Base-by-base conservation (phyloP, 176 grass and related monocot genomes). In the Bothriochloa decipiens region DNA sequence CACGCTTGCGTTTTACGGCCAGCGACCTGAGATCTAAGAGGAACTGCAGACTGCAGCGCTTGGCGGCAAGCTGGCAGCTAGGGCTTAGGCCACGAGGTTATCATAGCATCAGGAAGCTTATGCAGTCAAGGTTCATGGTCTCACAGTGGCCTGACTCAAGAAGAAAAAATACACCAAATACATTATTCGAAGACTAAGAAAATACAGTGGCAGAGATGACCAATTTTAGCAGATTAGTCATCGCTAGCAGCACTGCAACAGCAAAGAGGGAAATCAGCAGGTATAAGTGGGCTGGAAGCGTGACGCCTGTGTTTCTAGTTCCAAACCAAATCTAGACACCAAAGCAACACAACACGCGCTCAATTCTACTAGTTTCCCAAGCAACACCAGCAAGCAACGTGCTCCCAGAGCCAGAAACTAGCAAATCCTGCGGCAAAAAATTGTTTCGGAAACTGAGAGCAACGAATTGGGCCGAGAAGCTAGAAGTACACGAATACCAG, bases 381-480 rank as follows among this genome's bases (percentile, higher is more conserved):
- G 35, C 18, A 83, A 32, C 32, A 72, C 18, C 58, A 84, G 1
- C 13, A 88, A 66, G 27, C 52, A 60, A 20, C 47, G 1, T 60
- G 12, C 17, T 8, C 67, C 28, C 8, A 80, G 67, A 75, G 43
- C n/a, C 29, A 70, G 22, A 89, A 69, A 81, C 42, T 85, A 35
- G 33, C 3, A 68, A 25, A 64, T 79, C 35, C 20, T 47, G 29
- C 39, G 12, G 4, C 20, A 29, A 81, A 46, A 25, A 58, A 26
- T 4, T 36, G 7, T 36, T 29, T 62, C 58, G 40, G 63, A 79
- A 69, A 17, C 63, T 40, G 17, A 61, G 53, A 70, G 63, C 50
- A 76, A 7, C 63, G 14, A 81, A 76, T 41, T 81, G 39, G 40
- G 85, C 50, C 37, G 15, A 47, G 37, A 84, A 75, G 61, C 61